phyloP scores from a whole-genome alignment of 2,329 filamentous ascomycete species.

The Colletotrichum spinosum region DNA sequence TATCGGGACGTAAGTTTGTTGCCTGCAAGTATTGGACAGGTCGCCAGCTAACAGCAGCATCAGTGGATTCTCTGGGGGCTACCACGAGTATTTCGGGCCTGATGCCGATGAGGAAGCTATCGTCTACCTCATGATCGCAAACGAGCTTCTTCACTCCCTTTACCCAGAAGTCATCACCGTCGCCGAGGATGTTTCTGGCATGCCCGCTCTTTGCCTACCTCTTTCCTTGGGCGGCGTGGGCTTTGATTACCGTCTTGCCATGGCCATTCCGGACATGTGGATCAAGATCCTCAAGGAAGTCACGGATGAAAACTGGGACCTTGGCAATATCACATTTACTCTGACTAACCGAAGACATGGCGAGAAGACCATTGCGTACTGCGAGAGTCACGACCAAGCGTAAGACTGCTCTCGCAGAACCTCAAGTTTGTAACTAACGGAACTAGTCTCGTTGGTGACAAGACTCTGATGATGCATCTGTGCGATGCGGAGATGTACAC shows the following conservation, averaged over 20 bases:
- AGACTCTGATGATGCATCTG: conserved; percentile 97
- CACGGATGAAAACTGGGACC: conserved; percentile 91
- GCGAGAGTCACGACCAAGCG: conserved; percentile 98
- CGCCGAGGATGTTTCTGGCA: conserved; percentile 97
- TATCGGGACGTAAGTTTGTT: conserved; percentile 84
- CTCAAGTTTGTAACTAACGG: not conserved
- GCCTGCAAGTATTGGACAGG: too few species aligned
- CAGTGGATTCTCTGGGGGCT: conserved; percentile 95
- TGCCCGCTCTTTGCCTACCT: conserved; percentile 94
- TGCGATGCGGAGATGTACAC: conserved; percentile 98
- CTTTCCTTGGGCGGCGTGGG: conserved; percentile 90
- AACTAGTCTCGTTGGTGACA: conserved; percentile 89
- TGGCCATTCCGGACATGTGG: conserved; percentile 99
- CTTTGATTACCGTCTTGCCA: conserved; percentile 96
- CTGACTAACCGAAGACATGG: conserved; percentile 93
- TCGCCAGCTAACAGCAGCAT: conserved; percentile 41
- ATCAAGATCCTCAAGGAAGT: conserved; percentile 98
- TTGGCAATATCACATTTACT: conserved; percentile 85
- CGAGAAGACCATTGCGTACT: conserved; percentile 98
- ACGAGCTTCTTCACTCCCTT: conserved; percentile 92
- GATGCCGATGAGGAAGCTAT: conserved; percentile 93
- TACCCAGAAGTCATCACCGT: conserved; percentile 92
- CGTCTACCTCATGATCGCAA: conserved; percentile 95
- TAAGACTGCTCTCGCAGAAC: conserved; percentile 61
- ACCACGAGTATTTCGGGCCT: conserved; percentile 96